phyloP scores from a whole-genome alignment of 106 monocot species.

The Chionographis japonica region DNA sequence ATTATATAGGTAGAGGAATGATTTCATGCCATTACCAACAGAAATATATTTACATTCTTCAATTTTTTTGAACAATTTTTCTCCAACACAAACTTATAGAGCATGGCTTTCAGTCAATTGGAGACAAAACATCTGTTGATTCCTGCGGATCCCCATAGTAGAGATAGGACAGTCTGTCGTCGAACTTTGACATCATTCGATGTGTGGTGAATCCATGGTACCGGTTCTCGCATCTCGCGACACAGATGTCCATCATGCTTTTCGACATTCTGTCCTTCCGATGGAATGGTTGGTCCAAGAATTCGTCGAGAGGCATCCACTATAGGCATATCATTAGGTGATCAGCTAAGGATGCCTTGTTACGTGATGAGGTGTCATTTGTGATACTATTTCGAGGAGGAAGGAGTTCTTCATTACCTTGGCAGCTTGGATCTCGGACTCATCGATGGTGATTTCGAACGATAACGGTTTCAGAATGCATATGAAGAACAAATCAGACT shows the following conservation, averaged over 20 bases:
- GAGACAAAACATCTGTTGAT: background rate
- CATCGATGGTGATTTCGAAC: conserved; percentile 53
- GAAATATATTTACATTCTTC: too few relatives aligned
- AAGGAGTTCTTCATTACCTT: conserved; percentile 31
- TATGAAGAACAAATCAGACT: conserved; percentile 79
- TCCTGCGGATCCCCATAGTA: conserved; percentile 30
- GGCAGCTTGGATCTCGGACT: conserved; percentile 69
- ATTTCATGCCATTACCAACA: too few relatives aligned
- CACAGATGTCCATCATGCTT: conserved; percentile 46
- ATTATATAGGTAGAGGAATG: too few relatives aligned
- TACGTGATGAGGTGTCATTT: background rate
- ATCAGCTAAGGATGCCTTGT: background rate
- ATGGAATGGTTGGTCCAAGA: conserved; percentile 54
- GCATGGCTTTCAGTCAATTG: too few relatives aligned
- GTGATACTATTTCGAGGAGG: too few relatives aligned
- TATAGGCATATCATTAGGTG: conserved; percentile 9
- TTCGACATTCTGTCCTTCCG: conserved; percentile 52
- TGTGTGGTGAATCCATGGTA: conserved; percentile 53
- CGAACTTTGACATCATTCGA: conserved; percentile 70
- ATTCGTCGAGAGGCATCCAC: conserved; percentile 88
- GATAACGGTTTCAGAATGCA: conserved; percentile 77
- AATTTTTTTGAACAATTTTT: too few relatives aligned
- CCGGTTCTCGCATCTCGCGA: conserved; percentile 29
- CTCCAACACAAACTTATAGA: too few relatives aligned
- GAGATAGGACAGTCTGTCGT: conserved; percentile 53